Evolutionary conservation across 2,329 filamentous ascomycete species (phyloP).

Genomic region (Diaporthe velutina): DNA sequence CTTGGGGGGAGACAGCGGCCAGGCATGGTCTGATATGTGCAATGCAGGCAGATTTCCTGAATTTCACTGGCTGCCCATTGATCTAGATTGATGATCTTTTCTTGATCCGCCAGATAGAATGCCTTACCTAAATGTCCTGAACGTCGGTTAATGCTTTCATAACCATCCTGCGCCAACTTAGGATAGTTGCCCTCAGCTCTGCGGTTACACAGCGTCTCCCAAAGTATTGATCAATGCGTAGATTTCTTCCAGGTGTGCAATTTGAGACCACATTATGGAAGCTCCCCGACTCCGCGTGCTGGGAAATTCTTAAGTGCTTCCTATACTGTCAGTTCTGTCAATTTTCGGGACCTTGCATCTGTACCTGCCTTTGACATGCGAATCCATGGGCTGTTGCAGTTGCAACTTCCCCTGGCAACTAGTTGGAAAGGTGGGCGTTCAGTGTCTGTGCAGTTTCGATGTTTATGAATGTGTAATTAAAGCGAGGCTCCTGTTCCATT

Average conservation of each 20-base stretch:
- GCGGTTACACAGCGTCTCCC: neutral
- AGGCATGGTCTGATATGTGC: neutral
- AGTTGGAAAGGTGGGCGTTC: too few species aligned
- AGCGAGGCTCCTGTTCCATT: too few species aligned
- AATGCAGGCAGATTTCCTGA: neutral
- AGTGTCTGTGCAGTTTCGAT: neutral
- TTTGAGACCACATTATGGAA: too few species aligned
- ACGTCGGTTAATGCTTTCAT: neutral
- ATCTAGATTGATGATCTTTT: neutral
- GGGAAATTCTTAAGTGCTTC: too few species aligned
- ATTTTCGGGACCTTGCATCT: too few species aligned
- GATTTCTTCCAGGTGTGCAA: too few species aligned
- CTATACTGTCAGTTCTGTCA: too few species aligned
- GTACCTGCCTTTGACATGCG: neutral
- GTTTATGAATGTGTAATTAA: neutral
- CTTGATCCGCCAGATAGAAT: neutral
- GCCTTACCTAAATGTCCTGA: neutral
- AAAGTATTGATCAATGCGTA: too few species aligned
- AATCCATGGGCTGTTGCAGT: too few species aligned
- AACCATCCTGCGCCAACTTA: neutral
- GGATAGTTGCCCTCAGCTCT: neutral
- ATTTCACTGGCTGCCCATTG: neutral
- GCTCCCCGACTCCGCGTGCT: too few species aligned
- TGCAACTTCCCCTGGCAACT: too few species aligned
- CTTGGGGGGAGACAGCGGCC: neutral